Base-by-base conservation (phyloP, 192 early-diverging fungal genomes). In the Linnemannia elongata region DNA sequence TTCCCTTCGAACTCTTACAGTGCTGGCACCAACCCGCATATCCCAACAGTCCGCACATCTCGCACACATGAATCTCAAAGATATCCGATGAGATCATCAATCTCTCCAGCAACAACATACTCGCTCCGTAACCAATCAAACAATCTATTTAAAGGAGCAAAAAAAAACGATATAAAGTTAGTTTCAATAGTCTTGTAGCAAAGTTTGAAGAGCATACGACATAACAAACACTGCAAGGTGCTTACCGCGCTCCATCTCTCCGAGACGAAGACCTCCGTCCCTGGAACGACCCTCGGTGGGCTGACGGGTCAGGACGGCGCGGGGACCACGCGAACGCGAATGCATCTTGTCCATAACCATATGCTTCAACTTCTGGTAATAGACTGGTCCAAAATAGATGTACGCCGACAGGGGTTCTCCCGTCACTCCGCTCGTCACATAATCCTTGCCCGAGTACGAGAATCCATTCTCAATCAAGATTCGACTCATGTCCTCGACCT, bases 271-370 rank as follows among this genome's bases (percentile, higher is more conserved):
- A 68, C 98, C 98, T 88, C 98, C 98, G 83, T 99, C 98, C 36
- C 97, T 93, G 20, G 97, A 97, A 82, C 97, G 93, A 92, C 98
- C 98, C 91, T 99, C 98, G 0, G 97, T 99, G 4, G 98, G 98
- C 89, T 99, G 98, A 60, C 97, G 93, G 7, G 97, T 99, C 44
- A 99, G 88, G 35, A 94, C 93, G 12, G 97, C 97, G 36, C 96
- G 93, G n/a, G 97, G 97, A 77, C 98, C 98, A 45, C 95, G 94
- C 44, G 77, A 78, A 82, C 98, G 94, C 22, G 97, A 97, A 87
- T 99, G 97, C 97, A 99, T 99, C 90, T 99, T 99, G 90, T 99
- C 98, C 90, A 97, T 95, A 5, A 99, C 97, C 97, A 99, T 99
- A 81, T 99, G 98, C 93, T 99, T 99, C 70, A 99, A 92, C 80